phyloP scores from a whole-genome alignment of 1,139 yeast species.

The Candida tropicalis region DNA sequence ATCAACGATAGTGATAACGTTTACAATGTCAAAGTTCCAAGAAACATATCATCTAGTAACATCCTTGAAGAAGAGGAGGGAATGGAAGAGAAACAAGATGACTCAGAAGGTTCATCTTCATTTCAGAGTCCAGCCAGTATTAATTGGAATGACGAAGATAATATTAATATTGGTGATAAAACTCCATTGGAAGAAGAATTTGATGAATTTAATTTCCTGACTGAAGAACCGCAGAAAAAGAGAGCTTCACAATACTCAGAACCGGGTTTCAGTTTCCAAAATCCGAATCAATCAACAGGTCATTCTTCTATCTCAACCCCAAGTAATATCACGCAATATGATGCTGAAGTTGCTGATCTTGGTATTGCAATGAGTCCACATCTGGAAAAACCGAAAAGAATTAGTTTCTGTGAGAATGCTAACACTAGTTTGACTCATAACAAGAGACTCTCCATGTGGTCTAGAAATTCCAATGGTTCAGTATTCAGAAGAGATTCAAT shows the following conservation, averaged over 20 bases:
- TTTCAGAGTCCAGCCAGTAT: conserved; percentile 47
- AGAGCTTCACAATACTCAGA: conserved; percentile 12
- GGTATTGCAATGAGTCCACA: conserved; percentile 50
- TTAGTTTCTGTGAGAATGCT: conserved; percentile 29
- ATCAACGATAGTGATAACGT: conserved; percentile 26
- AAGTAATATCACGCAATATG: conserved; percentile 43
- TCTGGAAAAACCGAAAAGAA: conserved; percentile 22
- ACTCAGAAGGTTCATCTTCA: conserved; percentile 37
- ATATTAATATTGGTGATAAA: conserved; percentile 27
- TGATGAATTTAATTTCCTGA: conserved; percentile 13
- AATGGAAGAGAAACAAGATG: too few species aligned
- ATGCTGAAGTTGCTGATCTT: conserved; percentile 47
- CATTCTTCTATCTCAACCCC: conserved; percentile 40
- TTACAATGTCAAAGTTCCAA: conserved; percentile 14
- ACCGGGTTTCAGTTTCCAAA: conserved; percentile 19
- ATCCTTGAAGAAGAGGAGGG: conserved; percentile 17
- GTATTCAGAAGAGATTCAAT: conserved; percentile 38
- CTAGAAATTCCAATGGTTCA: conserved; percentile 26
- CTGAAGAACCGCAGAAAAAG: conserved; percentile 4
- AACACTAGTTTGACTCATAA: conserved; percentile 15
- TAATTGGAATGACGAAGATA: conserved; percentile 47
- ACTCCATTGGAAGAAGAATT: conserved; percentile 10
- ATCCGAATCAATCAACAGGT: conserved; percentile 24
- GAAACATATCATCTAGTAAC: conserved; percentile 12
- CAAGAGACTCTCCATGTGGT: conserved; percentile 25